Conservation (phyloP, 306 rosid genomes). For the Trichosanthes truncata region DNA sequence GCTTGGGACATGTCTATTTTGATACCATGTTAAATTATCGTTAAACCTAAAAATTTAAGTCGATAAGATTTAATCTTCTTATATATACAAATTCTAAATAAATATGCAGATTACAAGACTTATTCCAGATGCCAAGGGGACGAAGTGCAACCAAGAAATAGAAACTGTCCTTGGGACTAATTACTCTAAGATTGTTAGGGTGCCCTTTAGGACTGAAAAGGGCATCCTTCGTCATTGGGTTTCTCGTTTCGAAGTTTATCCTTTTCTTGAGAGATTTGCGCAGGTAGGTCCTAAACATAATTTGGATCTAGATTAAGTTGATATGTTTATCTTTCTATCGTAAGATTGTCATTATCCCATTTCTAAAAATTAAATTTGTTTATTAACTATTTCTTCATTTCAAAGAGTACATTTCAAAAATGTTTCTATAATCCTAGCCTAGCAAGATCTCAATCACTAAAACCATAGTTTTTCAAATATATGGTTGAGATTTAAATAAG, state of each 20-base stretch:
- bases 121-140: constrained; percentile 82
- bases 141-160: constrained; percentile 69
- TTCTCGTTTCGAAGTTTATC: constrained; percentile 88
- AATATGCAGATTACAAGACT: constrained; percentile 58
- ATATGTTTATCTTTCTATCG: neutral
- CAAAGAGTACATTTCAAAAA: too few species aligned
- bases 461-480: too few species aligned
- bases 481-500: too few species aligned
- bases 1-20: neutral
- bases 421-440: too few species aligned
- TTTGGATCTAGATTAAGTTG: neutral
- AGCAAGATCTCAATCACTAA: too few species aligned
- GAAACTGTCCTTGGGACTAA: constrained; percentile 66
- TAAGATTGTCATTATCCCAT: too few species aligned
- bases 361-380: neutral
- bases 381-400: neutral
- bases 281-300: constrained; percentile 31
- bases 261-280: constrained; percentile 72
- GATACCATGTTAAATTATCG: neutral
- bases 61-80: neutral
- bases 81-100: neutral
- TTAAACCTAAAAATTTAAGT: neutral
- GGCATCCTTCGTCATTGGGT: constrained; percentile 66
- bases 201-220: constrained; percentile 58
- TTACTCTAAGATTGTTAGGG: constrained; percentile 70